Conservation (phyloP, 148 eudicot species). For the Persicaria tinctoria region DNA sequence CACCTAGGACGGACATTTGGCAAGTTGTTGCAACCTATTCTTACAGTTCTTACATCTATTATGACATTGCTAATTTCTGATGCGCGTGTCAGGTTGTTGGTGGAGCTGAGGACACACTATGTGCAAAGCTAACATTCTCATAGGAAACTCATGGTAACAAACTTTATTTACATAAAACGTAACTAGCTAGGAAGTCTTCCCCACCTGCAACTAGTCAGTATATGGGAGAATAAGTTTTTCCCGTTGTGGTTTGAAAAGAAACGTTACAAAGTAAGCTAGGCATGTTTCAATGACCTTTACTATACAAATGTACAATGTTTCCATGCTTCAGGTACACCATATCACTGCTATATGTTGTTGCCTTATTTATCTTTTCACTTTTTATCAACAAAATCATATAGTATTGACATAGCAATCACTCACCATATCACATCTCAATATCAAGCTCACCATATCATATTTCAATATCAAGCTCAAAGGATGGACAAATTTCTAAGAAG, state of each 20-base stretch:
- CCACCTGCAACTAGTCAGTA: not conserved
- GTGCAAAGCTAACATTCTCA: constrained; percentile 81
- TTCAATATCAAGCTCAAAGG: too few relatives aligned
- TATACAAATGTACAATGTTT: constrained; percentile 91
- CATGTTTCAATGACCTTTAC: constrained; percentile 97
- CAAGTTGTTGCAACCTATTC: not conserved
- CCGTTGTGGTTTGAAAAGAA: constrained; percentile 37
- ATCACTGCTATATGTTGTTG: not conserved
- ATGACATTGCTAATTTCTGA: not conserved
- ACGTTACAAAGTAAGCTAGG: constrained; percentile 92
- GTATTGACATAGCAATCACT: too few relatives aligned
- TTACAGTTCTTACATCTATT: not conserved
- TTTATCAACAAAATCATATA: too few relatives aligned
- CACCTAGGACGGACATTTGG: not conserved
- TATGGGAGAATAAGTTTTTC: not conserved
- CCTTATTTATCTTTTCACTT: not conserved
- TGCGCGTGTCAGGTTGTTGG: constrained; percentile 60
- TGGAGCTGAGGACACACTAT: constrained; percentile 87
- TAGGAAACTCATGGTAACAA: constrained; percentile 76
- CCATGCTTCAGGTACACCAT: constrained; percentile 74
- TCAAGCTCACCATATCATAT: too few relatives aligned
- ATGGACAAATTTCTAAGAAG: too few relatives aligned
- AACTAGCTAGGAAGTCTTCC: not conserved
- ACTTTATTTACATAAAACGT: not conserved
- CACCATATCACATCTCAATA: too few relatives aligned